Evolutionary conservation across 2,329 filamentous ascomycete species (phyloP).

Genomic region (Penicillium sp.): DNA sequence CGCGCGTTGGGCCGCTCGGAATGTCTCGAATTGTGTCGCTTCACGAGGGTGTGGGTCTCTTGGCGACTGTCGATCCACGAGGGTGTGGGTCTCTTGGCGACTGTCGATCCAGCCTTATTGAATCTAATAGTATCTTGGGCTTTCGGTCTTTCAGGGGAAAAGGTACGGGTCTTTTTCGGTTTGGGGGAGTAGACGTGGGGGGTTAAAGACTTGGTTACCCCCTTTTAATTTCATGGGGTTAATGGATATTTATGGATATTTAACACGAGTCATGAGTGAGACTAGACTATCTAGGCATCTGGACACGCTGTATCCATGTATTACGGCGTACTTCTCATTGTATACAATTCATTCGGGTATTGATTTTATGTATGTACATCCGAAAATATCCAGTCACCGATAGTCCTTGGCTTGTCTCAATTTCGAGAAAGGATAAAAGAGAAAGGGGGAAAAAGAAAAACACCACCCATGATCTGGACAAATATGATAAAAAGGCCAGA

Average conservation of each 20-base stretch:
- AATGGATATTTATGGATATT: not conserved
- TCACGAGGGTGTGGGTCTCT: not conserved
- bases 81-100: not conserved
- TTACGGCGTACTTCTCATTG: too few relatives aligned
- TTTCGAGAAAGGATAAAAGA: not conserved
- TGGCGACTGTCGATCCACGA: not conserved
- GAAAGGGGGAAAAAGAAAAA: not conserved
- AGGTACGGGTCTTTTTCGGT: not conserved
- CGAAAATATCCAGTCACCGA: not conserved
- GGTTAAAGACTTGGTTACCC: not conserved
- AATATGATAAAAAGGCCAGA: not conserved
- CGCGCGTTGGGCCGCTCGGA: not conserved
- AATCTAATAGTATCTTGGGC: not conserved
- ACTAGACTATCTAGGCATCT: not conserved
- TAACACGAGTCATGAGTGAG: not conserved
- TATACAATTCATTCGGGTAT: conserved; percentile 2
- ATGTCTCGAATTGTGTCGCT: not conserved
- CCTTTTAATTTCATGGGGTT: not conserved
- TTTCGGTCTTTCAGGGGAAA: not conserved
- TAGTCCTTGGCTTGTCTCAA: not conserved
- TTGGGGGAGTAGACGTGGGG: not conserved
- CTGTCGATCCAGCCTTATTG: conserved; percentile 1
- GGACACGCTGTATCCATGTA: too few relatives aligned
- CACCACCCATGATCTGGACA: conserved; percentile 3
- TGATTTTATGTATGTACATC: conserved; percentile 5